Conservation (phyloP, 2,329 filamentous ascomycete species). For the Clonostachys rosea region DNA sequence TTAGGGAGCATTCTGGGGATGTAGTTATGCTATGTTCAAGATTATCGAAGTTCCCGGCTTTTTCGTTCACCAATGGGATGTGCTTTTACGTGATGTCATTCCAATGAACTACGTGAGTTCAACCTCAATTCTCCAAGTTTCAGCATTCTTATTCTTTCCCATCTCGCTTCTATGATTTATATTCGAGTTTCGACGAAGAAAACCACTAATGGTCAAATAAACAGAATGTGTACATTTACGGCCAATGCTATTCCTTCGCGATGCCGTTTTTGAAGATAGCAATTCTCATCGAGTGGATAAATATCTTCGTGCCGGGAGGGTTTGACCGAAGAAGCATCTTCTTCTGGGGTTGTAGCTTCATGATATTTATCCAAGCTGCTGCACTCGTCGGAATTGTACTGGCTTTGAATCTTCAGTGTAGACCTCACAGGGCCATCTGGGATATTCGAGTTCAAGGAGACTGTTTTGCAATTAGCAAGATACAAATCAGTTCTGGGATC, state of each 20-base stretch:
- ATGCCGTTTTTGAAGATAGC: conserved; percentile 31
- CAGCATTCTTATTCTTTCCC: conserved; percentile 19
- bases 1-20: conserved; percentile 9
- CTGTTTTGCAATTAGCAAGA: too few relatives aligned
- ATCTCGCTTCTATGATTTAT: conserved; percentile 15
- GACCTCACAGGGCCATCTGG: conserved; percentile 23
- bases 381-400: conserved; percentile 18
- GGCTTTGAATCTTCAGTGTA: conserved; percentile 25
- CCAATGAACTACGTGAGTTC: conserved; percentile 1
- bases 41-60: conserved; percentile 22
- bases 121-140: too few relatives aligned
- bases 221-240: too few relatives aligned
- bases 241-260: conserved; percentile 19
- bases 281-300: conserved; percentile 37
- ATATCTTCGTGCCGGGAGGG: conserved; percentile 20
- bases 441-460: conserved; percentile 9
- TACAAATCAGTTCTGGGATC: conserved; percentile 5
- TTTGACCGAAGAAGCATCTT: conserved; percentile 9
- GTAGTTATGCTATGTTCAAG: conserved; percentile 10
- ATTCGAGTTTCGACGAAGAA: too few relatives aligned
- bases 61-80: conserved; percentile 27
- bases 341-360: conserved; percentile 23
- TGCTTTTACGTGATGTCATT: conserved; percentile 17
- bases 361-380: conserved; percentile 20
- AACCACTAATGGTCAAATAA: too few relatives aligned